Base-by-base conservation (phyloP, 306 rosid genomes). In the Pueraria montana region DNA sequence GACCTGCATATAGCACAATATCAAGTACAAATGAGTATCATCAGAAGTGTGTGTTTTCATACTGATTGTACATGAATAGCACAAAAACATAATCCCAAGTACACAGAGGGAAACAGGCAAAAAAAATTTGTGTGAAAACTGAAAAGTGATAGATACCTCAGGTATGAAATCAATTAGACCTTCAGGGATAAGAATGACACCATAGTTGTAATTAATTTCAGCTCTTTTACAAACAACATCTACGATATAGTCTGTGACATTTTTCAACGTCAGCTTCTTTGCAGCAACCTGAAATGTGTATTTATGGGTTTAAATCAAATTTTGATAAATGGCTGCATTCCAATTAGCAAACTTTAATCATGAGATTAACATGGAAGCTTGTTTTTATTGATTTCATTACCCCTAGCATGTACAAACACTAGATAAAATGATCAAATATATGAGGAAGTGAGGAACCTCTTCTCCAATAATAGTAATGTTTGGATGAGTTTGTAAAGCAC, bases 121-220 rank as follows among this genome's bases (percentile, higher is more conserved):
- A 34, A 34, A 34, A 6, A 5, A 34, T 4, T 34, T 34, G 40
- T 34, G 40, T 34, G 40, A 38, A 38, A 38, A 38, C 2, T 68
- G 62, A 63, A 65, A 73, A 69, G 83, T 50, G 23, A 78, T 67
- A 66, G 80, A 65, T 93, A 96, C 99, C 99, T 96, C 99, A 2
- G 99, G 98, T 87, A 96, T 96, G 90, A 96, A 96, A 87, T 96
- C 99, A 90, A 96, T 96, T 58, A 96, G 88, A 80, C 99, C 99
- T 89, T 96, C 99, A 26, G 99, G 99, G 58, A 96, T 94, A 77
- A 96, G 97, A 85, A 96, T 94, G 83, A 96, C 97, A 84, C 99
- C 99, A 40, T 96, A 96, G 80, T 96, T 96, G 79, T 86, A 94
- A 67, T 90, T 94, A 79, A 67, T 85, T 80, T 87, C 90, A 36